Evolutionary conservation across 441 rosid genomes (phyloP).

Genomic region (Syzygium malaccense): DNA sequence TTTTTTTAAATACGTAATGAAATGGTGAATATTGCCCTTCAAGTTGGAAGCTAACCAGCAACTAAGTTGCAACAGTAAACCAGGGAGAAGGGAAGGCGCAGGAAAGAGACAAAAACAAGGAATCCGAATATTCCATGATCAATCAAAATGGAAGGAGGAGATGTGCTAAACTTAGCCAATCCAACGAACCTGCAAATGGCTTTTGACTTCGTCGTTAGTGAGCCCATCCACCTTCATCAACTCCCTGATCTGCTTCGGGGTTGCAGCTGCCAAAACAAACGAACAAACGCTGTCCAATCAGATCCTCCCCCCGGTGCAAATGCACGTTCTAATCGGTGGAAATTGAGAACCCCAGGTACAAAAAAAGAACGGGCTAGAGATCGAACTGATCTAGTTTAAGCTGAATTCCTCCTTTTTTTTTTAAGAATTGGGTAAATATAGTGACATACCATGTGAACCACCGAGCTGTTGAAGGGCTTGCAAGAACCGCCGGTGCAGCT

Average conservation of each 20-base stretch:
- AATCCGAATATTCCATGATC: background rate
- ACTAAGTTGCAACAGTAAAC: background rate
- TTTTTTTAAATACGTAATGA: background rate
- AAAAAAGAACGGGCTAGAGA: background rate
- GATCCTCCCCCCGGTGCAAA: background rate
- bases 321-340: background rate
- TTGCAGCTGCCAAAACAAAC: slow-evolving; percentile 19
- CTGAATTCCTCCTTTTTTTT: background rate
- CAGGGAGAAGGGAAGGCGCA: background rate
- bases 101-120: background rate
- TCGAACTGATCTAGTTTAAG: background rate
- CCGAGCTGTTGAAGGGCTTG: slow-evolving; percentile 55
- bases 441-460: background rate
- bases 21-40: background rate
- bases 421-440: background rate
- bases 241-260: slow-evolving; percentile 26
- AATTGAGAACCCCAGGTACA: background rate
- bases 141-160: background rate
- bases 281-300: background rate
- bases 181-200: slow-evolving; percentile 23
- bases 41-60: background rate
- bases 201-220: slow-evolving; percentile 29
- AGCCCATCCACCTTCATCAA: slow-evolving; percentile 24
- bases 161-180: background rate
- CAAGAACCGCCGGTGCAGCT: slow-evolving; percentile 68